Base-by-base conservation (phyloP, 257 asterid species). In the Solanum commersonii region DNA sequence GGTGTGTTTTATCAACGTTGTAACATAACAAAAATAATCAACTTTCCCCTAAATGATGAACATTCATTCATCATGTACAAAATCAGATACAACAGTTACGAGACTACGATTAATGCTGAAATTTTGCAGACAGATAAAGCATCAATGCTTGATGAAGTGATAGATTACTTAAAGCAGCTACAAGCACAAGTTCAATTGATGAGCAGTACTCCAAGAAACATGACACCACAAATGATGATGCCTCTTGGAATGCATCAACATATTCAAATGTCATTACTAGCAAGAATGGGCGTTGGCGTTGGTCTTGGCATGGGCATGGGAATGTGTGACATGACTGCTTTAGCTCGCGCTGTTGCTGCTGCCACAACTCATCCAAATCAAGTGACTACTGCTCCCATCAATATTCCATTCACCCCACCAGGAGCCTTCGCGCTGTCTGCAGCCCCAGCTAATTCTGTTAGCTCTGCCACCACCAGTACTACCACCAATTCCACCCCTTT, bases 111-210 rank as follows among this genome's bases (percentile, higher is more conserved):
- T 37, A 65, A 63, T 15, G 35, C 12, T 65, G 79, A 12, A 5
- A 78, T 72, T 7, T 23, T 56, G 86, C 92, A 95, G 98, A 94
- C 95, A 0, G 98, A 95, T 74, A 95, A 95, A 87, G 98, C 97
- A 67, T 95, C 98, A 22, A 95, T 95, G 95, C 90, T 95, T 11
- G 97, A 95, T 84, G 98, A 94, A 83, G 98, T 93, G 87, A 95
- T 95, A 5, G 90, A 91, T 12, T 93, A 94, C 93, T 42, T 94
- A 25, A 95, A 95, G 87, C 95, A 92, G 79, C 93, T 95, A 2
- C 94, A 95, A 89, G 89, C 95, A 87, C 98, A 94, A 93, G 90
- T 95, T 71, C 92, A 92, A 7, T 87, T 94, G 91, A 91, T 93
- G 95, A 94, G 90, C 31, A 88, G 91, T 56, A 90, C 90, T 37